Conservation (phyloP, 1,139 yeast genomes). For the Tardiomyces depauwii region DNA sequence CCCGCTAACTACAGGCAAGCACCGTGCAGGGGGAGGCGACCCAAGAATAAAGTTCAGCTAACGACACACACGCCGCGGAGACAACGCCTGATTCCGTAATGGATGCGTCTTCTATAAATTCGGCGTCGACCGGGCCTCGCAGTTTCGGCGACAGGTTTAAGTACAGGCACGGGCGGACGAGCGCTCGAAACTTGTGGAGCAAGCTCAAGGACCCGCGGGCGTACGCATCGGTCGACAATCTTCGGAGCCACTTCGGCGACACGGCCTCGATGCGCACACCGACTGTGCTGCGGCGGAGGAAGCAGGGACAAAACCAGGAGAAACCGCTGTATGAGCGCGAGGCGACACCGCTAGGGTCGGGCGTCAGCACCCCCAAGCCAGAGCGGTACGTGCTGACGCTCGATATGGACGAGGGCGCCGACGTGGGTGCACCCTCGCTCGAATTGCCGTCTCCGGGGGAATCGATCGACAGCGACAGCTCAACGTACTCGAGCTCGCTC, state of each 20-base stretch:
- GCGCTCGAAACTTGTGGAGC: background rate
- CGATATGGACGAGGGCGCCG: too few relatives aligned
- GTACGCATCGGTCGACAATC: background rate
- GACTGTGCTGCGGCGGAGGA: too few relatives aligned
- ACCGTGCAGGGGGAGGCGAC: too few relatives aligned
- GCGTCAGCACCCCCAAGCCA: too few relatives aligned
- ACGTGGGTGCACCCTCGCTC: too few relatives aligned
- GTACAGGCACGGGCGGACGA: background rate
- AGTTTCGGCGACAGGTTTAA: background rate
- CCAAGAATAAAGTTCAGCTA: too few relatives aligned
- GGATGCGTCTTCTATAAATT: background rate
- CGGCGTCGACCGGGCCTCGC: background rate
- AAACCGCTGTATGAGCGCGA: too few relatives aligned
- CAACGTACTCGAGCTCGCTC: background rate
- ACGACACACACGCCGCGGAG: background rate
- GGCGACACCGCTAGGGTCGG: too few relatives aligned
- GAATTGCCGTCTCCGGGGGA: background rate
- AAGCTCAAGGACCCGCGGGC: background rate
- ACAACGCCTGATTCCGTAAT: background rate
- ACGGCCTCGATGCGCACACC: background rate
- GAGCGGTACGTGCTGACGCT: too few relatives aligned
- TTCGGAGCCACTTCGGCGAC: background rate
- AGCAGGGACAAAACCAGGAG: too few relatives aligned
- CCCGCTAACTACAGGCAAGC: too few relatives aligned
- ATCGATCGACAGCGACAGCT: background rate